Conservation (phyloP, 257 asterid species). For the Misopates orontium region DNA sequence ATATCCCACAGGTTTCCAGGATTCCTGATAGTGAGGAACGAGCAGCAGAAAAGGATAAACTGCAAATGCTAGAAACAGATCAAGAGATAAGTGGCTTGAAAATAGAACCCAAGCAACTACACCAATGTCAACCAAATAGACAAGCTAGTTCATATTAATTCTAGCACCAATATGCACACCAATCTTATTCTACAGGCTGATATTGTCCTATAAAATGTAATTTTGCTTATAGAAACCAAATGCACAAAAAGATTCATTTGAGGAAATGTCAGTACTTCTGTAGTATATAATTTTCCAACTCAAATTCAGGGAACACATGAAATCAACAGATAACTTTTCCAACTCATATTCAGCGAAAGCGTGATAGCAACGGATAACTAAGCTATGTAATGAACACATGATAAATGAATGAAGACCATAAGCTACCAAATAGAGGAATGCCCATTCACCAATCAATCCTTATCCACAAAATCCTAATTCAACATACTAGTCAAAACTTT, state of each 20-base stretch:
- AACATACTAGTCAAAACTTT: neutral
- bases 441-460: neutral
- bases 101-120: neutral
- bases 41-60: neutral
- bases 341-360: conserved; percentile 4
- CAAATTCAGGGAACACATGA: conserved; percentile 7
- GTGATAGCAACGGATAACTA: conserved; percentile 4
- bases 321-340: no score
- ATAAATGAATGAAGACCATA: neutral
- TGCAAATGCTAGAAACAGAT: neutral
- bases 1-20: neutral
- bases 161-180: neutral
- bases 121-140: neutral
- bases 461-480: neutral
- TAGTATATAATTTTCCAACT: conserved; percentile 1
- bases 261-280: neutral
- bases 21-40: neutral
- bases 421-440: neutral
- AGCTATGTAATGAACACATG: neutral
- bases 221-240: neutral
- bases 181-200: neutral
- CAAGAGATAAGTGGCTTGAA: neutral
- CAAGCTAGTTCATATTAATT: neutral
- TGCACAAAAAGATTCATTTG: neutral
- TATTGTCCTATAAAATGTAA: no score